Conservation (phyloP, 2,329 filamentous ascomycete species). For the Neofusicoccum kwambonambiense region DNA sequence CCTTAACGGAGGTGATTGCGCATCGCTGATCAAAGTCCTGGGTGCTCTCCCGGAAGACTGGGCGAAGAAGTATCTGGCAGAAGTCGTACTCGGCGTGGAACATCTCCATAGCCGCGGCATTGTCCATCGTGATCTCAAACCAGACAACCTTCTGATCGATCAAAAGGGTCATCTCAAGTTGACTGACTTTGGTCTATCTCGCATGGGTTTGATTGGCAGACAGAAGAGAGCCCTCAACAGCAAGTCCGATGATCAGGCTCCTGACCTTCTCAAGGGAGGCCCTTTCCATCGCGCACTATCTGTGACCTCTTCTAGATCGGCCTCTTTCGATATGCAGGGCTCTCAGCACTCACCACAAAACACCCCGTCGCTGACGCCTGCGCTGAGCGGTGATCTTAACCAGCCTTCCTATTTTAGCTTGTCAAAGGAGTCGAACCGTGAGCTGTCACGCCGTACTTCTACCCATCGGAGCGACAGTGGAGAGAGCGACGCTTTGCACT, state of each 20-base stretch:
- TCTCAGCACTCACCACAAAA: conserved; percentile 71
- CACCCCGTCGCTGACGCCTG: conserved; percentile 85
- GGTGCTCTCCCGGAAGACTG: conserved; percentile 93
- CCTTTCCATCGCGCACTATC: conserved; percentile 85
- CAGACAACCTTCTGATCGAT: conserved; percentile 95
- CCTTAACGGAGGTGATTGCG: conserved; percentile 94
- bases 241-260: conserved; percentile 76
- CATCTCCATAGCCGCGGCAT: conserved; percentile 93
- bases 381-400: conserved; percentile 63
- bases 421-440: conserved; percentile 59
- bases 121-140: conserved; percentile 94
- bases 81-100: conserved; percentile 95
- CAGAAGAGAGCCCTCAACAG: conserved; percentile 89
- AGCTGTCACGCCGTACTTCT: conserved; percentile 67
- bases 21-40: conserved; percentile 91
- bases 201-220: conserved; percentile 94
- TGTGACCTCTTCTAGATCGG: conserved; percentile 84
- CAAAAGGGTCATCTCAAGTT: conserved; percentile 95
- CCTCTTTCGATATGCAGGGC: conserved; percentile 86
- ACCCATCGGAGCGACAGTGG: conserved; percentile 89
- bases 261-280: conserved; percentile 88
- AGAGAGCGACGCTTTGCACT: conserved; percentile 78
- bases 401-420: conserved; percentile 95
- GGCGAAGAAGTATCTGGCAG: conserved; percentile 95
- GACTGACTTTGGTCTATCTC: conserved; percentile 94